Evolutionary conservation across 139 green algal species (phyloP), one percentile per base, ranked within the genome.

Genomic region (Tetraselmis chui): DNA sequence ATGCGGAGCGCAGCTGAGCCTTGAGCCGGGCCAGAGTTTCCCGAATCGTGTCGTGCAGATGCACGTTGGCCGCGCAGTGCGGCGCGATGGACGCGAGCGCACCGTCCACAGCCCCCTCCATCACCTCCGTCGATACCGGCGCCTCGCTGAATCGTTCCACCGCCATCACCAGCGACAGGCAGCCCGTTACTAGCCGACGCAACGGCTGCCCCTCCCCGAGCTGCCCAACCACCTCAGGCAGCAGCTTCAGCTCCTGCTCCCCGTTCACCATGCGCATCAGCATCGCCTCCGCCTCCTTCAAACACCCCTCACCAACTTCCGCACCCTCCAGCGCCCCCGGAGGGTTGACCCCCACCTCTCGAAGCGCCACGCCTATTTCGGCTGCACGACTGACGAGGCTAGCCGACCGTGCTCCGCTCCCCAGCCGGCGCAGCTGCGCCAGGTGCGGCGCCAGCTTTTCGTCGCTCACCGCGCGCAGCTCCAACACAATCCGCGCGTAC

Each of bases 401-500:
- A 5, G 45, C 45, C 11, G 45, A 5, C 11, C 45, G 45, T 18
- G 18, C 45, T 18, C 45, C 45, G 45, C 11, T 5, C 11, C 45
- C 45, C 45, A 67, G 5, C 45, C 45, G 45, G 11, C 11, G 11
- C 82, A 92, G 82, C 67, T 83, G 76, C 2, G 29, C 67, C 31
- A 92, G 76, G 24, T 82, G 59, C 0, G 79, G 29, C 32, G 89
- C 83, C 32, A 92, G 86, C 74, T 83, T 59, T 1, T 81, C 79
- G 75, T 91, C 76, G 76, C 32, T 79, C 29, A 79, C 76, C 29
- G 83, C 83, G 18, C 74, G 30, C 1, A 90, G 83, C 80, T 89
- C 59, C 81, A 90, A 77, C 45, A 94, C 75, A 0, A 90, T 84
- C 1, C 82, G 59, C 22, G 89, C 90, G 81, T 95, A 95, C 18